Evolutionary conservation across 345 rosid genomes (phyloP).

Genomic region (Citrus mangshanensis): DNA sequence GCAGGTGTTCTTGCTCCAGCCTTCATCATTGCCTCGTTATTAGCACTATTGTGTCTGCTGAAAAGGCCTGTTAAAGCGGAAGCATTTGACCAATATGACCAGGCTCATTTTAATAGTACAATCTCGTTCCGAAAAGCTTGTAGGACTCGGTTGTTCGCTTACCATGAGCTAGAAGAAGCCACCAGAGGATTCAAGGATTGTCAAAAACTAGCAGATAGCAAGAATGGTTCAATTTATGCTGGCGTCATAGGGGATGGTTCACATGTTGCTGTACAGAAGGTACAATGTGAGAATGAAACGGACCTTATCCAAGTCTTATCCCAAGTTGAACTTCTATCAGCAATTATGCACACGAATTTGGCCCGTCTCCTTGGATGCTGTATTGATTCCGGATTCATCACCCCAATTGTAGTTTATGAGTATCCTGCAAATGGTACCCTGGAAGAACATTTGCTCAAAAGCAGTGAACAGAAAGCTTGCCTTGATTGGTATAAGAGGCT

Average conservation of each 20-base stretch:
- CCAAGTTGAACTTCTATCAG: conserved; percentile 52
- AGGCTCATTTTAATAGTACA: conserved; percentile 36
- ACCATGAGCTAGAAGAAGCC: conserved; percentile 74
- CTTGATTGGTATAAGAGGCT: conserved; percentile 76
- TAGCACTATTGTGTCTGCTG: conserved; percentile 49
- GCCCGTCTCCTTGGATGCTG: conserved; percentile 73
- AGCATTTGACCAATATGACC: conserved; percentile 24
- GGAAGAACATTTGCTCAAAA: conserved; percentile 42
- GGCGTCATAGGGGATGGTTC: conserved; percentile 65
- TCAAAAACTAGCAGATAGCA: conserved; percentile 46
- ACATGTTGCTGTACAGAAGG: conserved; percentile 62
- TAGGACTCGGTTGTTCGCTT: conserved; percentile 57
- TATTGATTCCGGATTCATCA: conserved; percentile 43
- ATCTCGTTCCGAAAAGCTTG: conserved; percentile 67
- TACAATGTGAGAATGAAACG: conserved; percentile 48
- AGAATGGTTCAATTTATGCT: conserved; percentile 47
- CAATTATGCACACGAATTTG: conserved; percentile 56
- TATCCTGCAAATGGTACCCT: conserved; percentile 66
- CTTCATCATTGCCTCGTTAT: conserved; percentile 43
- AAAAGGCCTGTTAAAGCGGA: conserved; percentile 43
- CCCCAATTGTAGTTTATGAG: conserved; percentile 61
- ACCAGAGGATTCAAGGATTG: conserved; percentile 56
- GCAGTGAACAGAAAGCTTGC: conserved; percentile 27
- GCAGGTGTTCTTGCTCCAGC: conserved; percentile 54
- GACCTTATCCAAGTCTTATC: conserved; percentile 59